Evolutionary conservation across 768 basidiomycete genomes (phyloP).

Genomic region (Neoboletus subvelutipes): DNA sequence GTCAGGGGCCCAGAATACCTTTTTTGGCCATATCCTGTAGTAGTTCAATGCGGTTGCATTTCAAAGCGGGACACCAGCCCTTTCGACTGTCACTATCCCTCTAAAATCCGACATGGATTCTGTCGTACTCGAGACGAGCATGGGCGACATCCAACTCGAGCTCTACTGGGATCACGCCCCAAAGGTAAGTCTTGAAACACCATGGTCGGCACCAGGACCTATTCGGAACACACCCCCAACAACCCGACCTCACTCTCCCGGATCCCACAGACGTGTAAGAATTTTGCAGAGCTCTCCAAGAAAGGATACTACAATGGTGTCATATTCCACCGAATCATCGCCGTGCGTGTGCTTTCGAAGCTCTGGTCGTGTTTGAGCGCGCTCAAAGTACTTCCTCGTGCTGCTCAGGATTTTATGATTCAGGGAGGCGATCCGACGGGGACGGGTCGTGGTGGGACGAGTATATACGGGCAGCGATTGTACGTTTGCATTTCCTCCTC

Average conservation of each 20-base stretch:
- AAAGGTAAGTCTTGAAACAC: conserved; percentile 37
- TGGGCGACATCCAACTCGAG: conserved; percentile 88
- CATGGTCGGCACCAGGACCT: neutral
- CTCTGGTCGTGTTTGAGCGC: neutral
- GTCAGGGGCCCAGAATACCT: neutral
- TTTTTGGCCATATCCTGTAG: neutral
- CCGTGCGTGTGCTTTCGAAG: conserved; percentile 42
- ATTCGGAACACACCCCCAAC: neutral
- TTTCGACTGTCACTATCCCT: neutral
- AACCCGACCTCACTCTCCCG: conserved; percentile 8
- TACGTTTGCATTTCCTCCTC: conserved; percentile 35
- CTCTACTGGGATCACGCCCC: conserved; percentile 94
- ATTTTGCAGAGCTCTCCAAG: conserved; percentile 89
- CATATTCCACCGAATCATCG: conserved; percentile 88
- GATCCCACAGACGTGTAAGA: conserved; percentile 78
- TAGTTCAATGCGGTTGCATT: neutral
- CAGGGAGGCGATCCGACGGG: conserved; percentile 96
- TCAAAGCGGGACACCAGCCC: neutral
- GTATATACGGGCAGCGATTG: conserved; percentile 89
- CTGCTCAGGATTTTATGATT: conserved; percentile 89
- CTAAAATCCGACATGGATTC: conserved; percentile 37
- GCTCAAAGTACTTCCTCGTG: neutral
- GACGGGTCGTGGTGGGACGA: conserved; percentile 88
- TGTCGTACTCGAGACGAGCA: conserved; percentile 75
- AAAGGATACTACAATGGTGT: conserved; percentile 92